phyloP scores from a whole-genome alignment of 202 grass and related monocot species.

The Bolboschoenoplectus hybrid region DNA sequence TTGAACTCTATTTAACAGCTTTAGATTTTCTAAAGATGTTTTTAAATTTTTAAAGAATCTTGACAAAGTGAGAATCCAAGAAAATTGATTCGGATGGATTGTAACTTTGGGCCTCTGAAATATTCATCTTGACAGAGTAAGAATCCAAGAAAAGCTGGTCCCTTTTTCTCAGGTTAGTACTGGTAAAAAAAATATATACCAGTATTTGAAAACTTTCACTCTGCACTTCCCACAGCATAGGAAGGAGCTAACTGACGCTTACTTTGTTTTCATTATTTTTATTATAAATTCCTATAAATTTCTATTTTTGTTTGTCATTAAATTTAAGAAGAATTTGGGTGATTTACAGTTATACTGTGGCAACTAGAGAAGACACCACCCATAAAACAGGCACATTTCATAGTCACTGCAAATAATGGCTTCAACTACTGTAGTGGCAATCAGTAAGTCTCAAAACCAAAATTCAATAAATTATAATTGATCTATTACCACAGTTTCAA shows the following conservation, averaged over 20 bases:
- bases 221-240: neutral
- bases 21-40: neutral
- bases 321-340: neutral
- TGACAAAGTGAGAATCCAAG: too few species aligned
- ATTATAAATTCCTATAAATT: neutral
- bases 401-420: neutral
- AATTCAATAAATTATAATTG: neutral
- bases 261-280: neutral
- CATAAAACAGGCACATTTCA: neutral
- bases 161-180: neutral
- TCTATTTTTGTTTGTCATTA: neutral
- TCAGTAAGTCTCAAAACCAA: slow-evolving; percentile 16
- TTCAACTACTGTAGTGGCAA: slow-evolving; percentile 16
- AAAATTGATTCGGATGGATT: neutral
- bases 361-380: neutral
- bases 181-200: neutral
- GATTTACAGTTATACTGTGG: neutral
- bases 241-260: neutral
- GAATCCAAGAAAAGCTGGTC: neutral
- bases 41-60: neutral
- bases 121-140: neutral
- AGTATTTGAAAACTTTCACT: neutral
- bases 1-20: neutral
- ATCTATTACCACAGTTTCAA: neutral
- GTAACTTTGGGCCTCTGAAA: neutral